These are phyloP conservation scores for Candida montana DNA, from an alignment of 805 yeast genomes.

Conservation along the genomic window DNA sequence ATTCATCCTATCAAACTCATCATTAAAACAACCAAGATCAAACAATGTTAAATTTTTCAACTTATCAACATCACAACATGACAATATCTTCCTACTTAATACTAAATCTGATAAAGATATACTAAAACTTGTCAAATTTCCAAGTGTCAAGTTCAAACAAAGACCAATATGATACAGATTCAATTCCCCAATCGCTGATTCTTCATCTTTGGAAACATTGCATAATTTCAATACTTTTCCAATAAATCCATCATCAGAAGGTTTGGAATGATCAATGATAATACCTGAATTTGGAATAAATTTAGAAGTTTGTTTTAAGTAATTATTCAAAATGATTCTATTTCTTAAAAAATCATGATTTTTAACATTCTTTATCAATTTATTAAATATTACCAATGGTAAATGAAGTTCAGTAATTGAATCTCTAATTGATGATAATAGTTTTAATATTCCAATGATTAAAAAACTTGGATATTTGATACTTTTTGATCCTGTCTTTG, in stretches of 20 bases:
- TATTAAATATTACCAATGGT: neutral
- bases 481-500: too few relatives aligned
- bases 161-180: conserved; percentile 7
- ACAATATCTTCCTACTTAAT: conserved; percentile 2
- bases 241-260: too few relatives aligned
- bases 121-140: neutral
- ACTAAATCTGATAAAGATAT: conserved; percentile 9
- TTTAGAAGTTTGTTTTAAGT: too few relatives aligned
- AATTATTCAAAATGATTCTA: neutral
- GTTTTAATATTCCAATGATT: neutral
- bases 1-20: neutral
- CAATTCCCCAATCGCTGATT: neutral
- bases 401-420: neutral
- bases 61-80: neutral
- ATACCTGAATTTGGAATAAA: too few relatives aligned
- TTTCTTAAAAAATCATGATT: conserved; percentile 4
- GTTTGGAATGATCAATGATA: too few relatives aligned
- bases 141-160: conserved; percentile 1
- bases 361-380: neutral
- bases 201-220: neutral
- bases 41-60: conserved; percentile 5
- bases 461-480: neutral
- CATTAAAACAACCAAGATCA: conserved; percentile 7
- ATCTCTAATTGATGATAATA: conserved; percentile 2
- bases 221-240: too few relatives aligned